A percentile compares a stretch with the other conserved stretches of the same genome.
These are phyloP conservation scores for Rhipidocladum racemiflorum DNA, from an alignment of 176 grass and related monocot genomes.

Conservation along the genomic window DNA sequence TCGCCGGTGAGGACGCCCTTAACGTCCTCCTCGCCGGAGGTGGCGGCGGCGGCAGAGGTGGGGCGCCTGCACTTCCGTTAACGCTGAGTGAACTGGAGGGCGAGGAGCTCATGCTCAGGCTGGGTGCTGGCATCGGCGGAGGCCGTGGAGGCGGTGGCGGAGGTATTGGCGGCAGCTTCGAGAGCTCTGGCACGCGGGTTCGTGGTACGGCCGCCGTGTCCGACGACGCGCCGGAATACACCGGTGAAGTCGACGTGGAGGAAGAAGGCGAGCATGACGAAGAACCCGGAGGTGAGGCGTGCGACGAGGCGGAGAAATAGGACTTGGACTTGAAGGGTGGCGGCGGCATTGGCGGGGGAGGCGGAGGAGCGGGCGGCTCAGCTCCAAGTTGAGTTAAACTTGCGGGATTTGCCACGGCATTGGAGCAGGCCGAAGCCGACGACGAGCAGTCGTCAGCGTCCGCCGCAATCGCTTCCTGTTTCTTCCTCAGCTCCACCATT, in stretches of 20 bases:
- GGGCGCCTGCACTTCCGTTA: background rate
- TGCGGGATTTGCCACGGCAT: background rate
- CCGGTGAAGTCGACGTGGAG: constrained; percentile 46
- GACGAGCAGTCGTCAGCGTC: constrained; percentile 82
- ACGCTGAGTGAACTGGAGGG: background rate
- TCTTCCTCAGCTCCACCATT: constrained; percentile 53
- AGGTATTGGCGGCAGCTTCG: constrained; percentile 74
- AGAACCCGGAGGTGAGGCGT: constrained; percentile 30
- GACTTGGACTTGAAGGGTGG: constrained; percentile 40
- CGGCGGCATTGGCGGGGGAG: constrained; percentile 35
- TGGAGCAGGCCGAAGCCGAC: constrained; percentile 49
- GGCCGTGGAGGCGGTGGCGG: constrained; percentile 50
- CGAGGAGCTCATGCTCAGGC: background rate
- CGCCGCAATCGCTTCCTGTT: background rate
- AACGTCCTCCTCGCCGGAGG: constrained; percentile 41
- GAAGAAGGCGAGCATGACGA: constrained; percentile 50
- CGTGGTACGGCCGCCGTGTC: constrained; percentile 34
- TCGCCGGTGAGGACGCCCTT: constrained; percentile 8
- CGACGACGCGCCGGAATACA: constrained; percentile 46
- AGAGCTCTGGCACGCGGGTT: constrained; percentile 42
- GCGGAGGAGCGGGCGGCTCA: constrained; percentile 25
- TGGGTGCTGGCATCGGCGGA: constrained; percentile 22
- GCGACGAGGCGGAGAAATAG: constrained; percentile 40
- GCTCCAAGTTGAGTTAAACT: background rate
- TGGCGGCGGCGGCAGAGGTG: constrained; percentile 69